Evolutionary conservation across 179 eudicot species (phyloP).

Genomic region (Sideroxylon spinosum): DNA sequence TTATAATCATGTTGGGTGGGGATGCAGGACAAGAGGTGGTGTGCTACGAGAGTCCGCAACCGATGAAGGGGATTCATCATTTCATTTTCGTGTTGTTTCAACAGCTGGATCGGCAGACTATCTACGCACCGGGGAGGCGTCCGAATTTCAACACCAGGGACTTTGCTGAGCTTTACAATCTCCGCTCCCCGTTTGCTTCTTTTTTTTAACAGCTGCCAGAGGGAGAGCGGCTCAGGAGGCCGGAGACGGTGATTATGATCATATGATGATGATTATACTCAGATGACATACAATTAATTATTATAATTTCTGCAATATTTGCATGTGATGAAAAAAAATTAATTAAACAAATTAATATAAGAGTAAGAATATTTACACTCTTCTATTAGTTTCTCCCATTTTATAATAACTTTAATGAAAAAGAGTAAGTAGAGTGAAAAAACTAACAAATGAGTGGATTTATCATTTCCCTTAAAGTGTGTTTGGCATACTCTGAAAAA

Average conservation of each 20-base stretch:
- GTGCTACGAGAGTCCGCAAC: conserved; percentile 47
- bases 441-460: too few relatives aligned
- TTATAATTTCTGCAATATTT: too few relatives aligned
- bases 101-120: conserved; percentile 43
- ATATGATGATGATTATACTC: not conserved
- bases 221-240: conserved; percentile 46
- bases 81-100: conserved; percentile 38
- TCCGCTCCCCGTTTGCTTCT: conserved; percentile 46
- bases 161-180: conserved; percentile 54
- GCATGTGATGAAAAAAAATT: too few relatives aligned
- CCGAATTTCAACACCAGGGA: conserved; percentile 47
- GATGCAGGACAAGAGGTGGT: conserved; percentile 53
- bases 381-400: too few relatives aligned
- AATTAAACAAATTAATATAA: too few relatives aligned
- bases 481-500: too few relatives aligned
- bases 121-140: conserved; percentile 48
- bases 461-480: too few relatives aligned
- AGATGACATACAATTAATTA: not conserved
- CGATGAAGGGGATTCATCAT: conserved; percentile 48
- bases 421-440: too few relatives aligned
- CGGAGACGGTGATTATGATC: conserved; percentile 24
- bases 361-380: too few relatives aligned
- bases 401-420: too few relatives aligned
- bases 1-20: not conserved
- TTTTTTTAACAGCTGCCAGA: conserved; percentile 45